phyloP scores from a whole-genome alignment of 805 yeast genomes.

The Yamadazyma laniorum region DNA sequence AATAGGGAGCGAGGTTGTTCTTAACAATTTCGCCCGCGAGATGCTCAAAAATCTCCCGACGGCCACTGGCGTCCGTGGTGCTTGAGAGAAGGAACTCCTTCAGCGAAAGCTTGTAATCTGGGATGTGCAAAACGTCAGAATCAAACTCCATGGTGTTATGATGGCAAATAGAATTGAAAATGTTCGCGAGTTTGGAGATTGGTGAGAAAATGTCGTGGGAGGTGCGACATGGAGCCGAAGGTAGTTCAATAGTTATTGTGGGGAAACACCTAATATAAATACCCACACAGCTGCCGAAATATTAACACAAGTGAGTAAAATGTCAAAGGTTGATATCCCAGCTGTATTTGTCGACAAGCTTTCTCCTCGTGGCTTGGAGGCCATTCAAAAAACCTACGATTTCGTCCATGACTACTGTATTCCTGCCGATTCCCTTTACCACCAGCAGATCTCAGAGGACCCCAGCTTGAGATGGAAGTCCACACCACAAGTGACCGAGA shows the following conservation, averaged over 20 bases:
- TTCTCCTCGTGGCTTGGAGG: slow-evolving; percentile 35
- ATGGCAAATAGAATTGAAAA: slow-evolving; percentile 10
- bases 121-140: slow-evolving; percentile 59
- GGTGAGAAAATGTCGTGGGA: background rate
- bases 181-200: background rate
- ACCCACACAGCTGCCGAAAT: background rate
- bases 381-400: slow-evolving; percentile 40
- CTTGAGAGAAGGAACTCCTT: slow-evolving; percentile 61
- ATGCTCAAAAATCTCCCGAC: slow-evolving; percentile 38
- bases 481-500: slow-evolving; percentile 48
- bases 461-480: slow-evolving; percentile 46
- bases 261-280: background rate
- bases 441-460: slow-evolving; percentile 37
- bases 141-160: slow-evolving; percentile 31
- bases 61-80: slow-evolving; percentile 36
- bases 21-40: slow-evolving; percentile 54
- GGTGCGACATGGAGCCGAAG: background rate
- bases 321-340: slow-evolving; percentile 29
- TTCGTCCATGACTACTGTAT: slow-evolving; percentile 57
- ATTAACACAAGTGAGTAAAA: too few relatives aligned
- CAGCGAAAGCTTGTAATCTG: slow-evolving; percentile 82
- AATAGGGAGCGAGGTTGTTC: slow-evolving; percentile 79
- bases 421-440: slow-evolving; percentile 52
- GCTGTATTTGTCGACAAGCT: slow-evolving; percentile 37
- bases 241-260: background rate